A percentile compares a stretch with the other conserved stretches of the same genome.
Conservation (phyloP, 192 early-diverging fungal species). For the Rhizoclosmatium sp. region DNA sequence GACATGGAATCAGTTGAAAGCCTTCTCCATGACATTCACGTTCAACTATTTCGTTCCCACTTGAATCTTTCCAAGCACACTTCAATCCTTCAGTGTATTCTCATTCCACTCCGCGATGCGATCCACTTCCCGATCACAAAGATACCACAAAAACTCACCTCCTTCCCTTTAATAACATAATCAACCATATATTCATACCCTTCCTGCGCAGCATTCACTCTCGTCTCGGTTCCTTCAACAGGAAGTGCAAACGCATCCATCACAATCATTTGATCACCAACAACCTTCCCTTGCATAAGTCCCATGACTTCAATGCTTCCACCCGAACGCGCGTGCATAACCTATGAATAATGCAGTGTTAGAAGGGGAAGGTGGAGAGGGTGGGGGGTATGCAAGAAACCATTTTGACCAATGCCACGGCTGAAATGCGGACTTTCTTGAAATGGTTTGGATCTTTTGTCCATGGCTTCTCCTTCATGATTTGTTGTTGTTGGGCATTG, state of each 20-base stretch:
- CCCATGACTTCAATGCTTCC: constrained; percentile 98
- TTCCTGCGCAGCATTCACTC: constrained; percentile 91
- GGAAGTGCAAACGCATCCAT: constrained; percentile 98
- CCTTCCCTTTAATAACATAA: constrained; percentile 82
- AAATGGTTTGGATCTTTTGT: constrained; percentile 85
- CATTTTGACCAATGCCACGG: constrained; percentile 98
- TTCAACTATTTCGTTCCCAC: too few relatives aligned
- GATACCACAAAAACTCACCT: constrained; percentile 61
- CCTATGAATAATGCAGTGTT: constrained; percentile 48
- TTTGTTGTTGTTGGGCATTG: constrained; percentile 67
- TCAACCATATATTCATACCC: constrained; percentile 98
- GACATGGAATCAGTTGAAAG: too few relatives aligned
- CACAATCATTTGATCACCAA: constrained; percentile 87
- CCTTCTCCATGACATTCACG: too few relatives aligned
- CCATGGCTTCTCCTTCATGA: constrained; percentile 79
- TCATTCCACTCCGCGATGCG: too few relatives aligned
- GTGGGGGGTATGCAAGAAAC: constrained; percentile 51
- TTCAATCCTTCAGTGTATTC: too few relatives aligned
- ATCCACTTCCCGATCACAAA: too few relatives aligned
- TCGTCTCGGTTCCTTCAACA: constrained; percentile 97
- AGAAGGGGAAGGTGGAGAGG: neutral
- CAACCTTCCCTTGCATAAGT: constrained; percentile 91
- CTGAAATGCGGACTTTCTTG: constrained; percentile 89
- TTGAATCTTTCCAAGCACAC: too few relatives aligned
- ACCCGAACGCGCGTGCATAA: constrained; percentile 97